These are phyloP conservation scores for Botrytis elliptica DNA, from an alignment of 2,329 filamentous ascomycete species.

Conservation along the genomic window DNA sequence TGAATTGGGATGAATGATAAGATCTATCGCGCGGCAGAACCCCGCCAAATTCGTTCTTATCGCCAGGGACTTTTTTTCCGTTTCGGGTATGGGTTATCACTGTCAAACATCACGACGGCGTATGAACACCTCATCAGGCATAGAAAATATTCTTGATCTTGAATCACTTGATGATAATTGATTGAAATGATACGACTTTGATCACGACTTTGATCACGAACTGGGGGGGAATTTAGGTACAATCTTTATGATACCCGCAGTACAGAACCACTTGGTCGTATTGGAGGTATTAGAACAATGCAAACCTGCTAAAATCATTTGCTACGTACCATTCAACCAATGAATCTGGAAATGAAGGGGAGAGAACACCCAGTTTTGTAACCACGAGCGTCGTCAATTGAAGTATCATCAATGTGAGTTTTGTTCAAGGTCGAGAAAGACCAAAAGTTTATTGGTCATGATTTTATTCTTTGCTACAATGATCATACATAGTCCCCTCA, in stretches of 20 bases:
- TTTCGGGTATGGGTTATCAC: conserved; percentile 30
- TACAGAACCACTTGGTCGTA: background rate
- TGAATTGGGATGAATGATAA: background rate
- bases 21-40: conserved; percentile 23
- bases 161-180: background rate
- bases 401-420: background rate
- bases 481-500: conserved; percentile 9
- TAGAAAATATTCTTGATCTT: conserved; percentile 3
- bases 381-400: background rate
- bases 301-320: background rate
- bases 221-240: background rate
- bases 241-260: background rate
- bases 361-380: background rate
- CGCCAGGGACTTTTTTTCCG: conserved; percentile 34
- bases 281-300: background rate
- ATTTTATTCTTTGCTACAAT: conserved; percentile 10
- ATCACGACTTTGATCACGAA: background rate
- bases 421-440: background rate
- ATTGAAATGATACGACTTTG: background rate
- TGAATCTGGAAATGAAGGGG: background rate
- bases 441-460: background rate
- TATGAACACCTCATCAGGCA: conserved; percentile 31
- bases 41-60: conserved; percentile 30
- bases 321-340: background rate
- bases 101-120: conserved; percentile 6